Percentiles rank a stretch among this genome's conserved stretches.
These are phyloP conservation scores for Pulveroboletus frians DNA, from an alignment of 768 basidiomycete genomes.

Conservation along the genomic window DNA sequence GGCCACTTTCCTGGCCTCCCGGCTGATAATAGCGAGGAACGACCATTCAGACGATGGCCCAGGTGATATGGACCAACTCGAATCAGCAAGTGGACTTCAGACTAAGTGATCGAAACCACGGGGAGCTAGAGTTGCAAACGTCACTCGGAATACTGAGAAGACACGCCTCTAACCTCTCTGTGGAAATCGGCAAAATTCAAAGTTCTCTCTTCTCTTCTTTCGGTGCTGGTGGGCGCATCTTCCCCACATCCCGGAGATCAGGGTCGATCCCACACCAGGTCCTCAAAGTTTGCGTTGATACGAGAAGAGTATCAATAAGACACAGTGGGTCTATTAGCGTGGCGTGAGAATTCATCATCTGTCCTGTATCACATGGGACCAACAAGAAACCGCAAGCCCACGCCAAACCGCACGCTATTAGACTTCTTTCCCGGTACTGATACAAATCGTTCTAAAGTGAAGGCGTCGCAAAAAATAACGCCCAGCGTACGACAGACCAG, in stretches of 20 bases:
- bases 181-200: background rate
- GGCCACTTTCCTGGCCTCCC: background rate
- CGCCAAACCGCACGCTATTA: slow-evolving; percentile 38
- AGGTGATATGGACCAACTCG: background rate
- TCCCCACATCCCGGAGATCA: background rate
- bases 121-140: too few species aligned
- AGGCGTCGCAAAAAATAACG: background rate
- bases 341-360: background rate
- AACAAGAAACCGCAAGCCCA: slow-evolving; percentile 34
- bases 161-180: background rate
- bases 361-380: slow-evolving; percentile 30
- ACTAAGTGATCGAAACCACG: too few species aligned
- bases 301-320: too few species aligned
- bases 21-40: background rate
- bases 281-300: too few species aligned
- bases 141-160: background rate
- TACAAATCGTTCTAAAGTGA: slow-evolving; percentile 20
- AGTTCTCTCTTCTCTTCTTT: background rate
- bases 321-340: background rate
- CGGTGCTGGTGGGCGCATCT: background rate
- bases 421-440: slow-evolving; percentile 39
- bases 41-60: background rate
- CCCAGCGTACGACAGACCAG: background rate
- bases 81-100: background rate
- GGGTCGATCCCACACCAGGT: too few species aligned